These are phyloP conservation scores for Niveomyces coronatus DNA, from an alignment of 2,329 filamentous ascomycete species.

Conservation along the genomic window DNA sequence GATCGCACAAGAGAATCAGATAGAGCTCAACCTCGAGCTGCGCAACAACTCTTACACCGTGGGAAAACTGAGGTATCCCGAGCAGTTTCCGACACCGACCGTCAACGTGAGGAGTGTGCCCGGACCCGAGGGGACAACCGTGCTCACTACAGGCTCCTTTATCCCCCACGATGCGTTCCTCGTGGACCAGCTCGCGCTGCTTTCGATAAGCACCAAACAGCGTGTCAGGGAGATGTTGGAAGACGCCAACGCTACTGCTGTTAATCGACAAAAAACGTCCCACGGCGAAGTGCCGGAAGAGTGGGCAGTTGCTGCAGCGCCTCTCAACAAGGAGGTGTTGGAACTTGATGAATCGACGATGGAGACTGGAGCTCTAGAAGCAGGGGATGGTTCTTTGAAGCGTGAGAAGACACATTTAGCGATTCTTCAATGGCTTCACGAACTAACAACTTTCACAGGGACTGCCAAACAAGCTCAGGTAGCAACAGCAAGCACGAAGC, in stretches of 20 bases:
- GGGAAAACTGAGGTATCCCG: constrained; percentile 39
- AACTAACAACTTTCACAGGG: constrained; percentile 23
- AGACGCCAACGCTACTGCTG: constrained; percentile 61
- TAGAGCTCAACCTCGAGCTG: constrained; percentile 44
- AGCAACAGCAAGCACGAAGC: constrained; percentile 31
- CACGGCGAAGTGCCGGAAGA: constrained; percentile 70
- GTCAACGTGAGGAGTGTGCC: constrained; percentile 44
- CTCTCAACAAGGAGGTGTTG: constrained; percentile 30
- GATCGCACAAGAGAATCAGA: constrained; percentile 46
- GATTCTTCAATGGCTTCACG: not conserved
- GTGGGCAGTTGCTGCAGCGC: constrained; percentile 61
- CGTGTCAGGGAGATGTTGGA: constrained; percentile 65
- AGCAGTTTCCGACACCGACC: constrained; percentile 39
- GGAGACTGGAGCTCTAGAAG: constrained; percentile 16
- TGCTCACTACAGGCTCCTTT: constrained; percentile 55
- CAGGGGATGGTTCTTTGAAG: constrained; percentile 45
- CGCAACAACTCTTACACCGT: constrained; percentile 35
- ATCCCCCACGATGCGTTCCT: constrained; percentile 67
- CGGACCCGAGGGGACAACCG: constrained; percentile 52
- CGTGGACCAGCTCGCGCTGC: constrained; percentile 70
- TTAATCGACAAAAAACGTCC: constrained; percentile 63
- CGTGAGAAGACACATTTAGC: constrained; percentile 35
- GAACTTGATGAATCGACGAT: constrained; percentile 19
- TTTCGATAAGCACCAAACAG: constrained; percentile 77
- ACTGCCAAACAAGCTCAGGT: constrained; percentile 25